Conservation (phyloP, 179 eudicot genomes). For the Beta corolliflora region DNA sequence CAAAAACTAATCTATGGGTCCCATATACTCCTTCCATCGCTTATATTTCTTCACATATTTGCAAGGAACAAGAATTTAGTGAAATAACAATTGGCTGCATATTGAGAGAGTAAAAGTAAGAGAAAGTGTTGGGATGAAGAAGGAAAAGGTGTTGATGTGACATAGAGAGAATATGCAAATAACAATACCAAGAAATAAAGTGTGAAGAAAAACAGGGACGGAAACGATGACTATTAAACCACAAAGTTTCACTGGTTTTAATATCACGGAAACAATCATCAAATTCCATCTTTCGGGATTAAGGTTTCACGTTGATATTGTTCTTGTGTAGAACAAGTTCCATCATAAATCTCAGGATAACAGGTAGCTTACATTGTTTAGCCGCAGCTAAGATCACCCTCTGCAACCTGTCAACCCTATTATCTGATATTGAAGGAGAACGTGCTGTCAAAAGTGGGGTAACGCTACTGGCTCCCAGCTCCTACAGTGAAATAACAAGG, state of each 20-base stretch:
- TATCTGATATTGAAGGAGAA: constrained; percentile 80
- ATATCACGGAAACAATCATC: background rate
- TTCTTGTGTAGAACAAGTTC: background rate
- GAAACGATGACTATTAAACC: background rate
- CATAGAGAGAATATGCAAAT: background rate
- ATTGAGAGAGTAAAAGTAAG: background rate
- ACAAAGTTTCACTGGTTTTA: background rate
- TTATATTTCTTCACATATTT: too few relatives aligned
- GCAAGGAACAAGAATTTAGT: background rate
- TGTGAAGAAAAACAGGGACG: background rate
- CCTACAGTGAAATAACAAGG: constrained; percentile 41
- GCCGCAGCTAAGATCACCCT: constrained; percentile 82
- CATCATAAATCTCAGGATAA: background rate
- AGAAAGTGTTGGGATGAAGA: background rate
- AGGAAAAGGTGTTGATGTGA: background rate
- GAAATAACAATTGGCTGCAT: background rate
- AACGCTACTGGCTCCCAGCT: constrained; percentile 84
- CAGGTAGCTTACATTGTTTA: constrained; percentile 65
- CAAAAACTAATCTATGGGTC: background rate
- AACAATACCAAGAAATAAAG: background rate
- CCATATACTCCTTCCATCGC: background rate
- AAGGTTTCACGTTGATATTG: too few relatives aligned
- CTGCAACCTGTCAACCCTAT: constrained; percentile 80
- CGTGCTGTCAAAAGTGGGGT: constrained; percentile 90
- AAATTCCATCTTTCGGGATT: background rate